Percentiles rank a stretch among this genome's conserved stretches.
Evolutionary conservation across 768 basidiomycete species (phyloP).

Genomic region (Tulasnella sp.): DNA sequence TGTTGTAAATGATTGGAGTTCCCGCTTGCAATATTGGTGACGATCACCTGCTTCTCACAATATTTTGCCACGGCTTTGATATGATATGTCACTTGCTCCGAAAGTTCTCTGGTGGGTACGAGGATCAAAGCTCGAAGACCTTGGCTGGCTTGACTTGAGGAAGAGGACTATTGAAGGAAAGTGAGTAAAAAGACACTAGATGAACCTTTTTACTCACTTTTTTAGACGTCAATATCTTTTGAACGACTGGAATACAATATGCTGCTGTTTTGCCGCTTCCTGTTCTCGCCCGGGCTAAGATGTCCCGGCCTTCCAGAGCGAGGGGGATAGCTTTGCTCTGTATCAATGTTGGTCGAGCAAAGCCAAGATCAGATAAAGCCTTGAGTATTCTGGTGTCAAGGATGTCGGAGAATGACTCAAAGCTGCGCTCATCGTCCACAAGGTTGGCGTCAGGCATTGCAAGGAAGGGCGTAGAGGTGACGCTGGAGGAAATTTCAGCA

Average conservation of each 20-base stretch:
- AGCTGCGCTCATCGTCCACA: conserved; percentile 32
- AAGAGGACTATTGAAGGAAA: conserved; percentile 4
- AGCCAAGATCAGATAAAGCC: conserved; percentile 84
- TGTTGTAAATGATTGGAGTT: conserved; percentile 66
- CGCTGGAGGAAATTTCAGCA: conserved; percentile 2
- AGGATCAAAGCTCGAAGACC: conserved; percentile 73
- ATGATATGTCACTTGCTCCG: conserved; percentile 81
- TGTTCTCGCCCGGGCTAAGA: conserved; percentile 89
- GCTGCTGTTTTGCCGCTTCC: conserved; percentile 97
- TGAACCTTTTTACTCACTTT: conserved; percentile 51
- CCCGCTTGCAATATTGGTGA: conserved; percentile 75
- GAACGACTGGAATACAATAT: conserved; percentile 86
- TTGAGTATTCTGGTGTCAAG: conserved; percentile 83
- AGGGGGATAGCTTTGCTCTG: conserved; percentile 90
- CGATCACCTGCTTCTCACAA: conserved; percentile 68
- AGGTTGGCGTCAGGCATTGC: conserved; percentile 19
- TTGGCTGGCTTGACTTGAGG: conserved; percentile 40
- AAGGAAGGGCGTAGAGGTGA: neutral
- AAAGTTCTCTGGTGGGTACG: conserved; percentile 87
- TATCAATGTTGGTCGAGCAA: conserved; percentile 86
- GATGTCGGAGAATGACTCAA: conserved; percentile 62
- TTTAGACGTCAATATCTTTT: conserved; percentile 81
- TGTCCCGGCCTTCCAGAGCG: conserved; percentile 82
- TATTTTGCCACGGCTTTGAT: conserved; percentile 64
- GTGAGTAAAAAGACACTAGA: neutral